Evolutionary conservation across 805 yeast genomes (phyloP), one percentile per base, ranked within the genome.

Genomic region (Lachancea nothofagi): DNA sequence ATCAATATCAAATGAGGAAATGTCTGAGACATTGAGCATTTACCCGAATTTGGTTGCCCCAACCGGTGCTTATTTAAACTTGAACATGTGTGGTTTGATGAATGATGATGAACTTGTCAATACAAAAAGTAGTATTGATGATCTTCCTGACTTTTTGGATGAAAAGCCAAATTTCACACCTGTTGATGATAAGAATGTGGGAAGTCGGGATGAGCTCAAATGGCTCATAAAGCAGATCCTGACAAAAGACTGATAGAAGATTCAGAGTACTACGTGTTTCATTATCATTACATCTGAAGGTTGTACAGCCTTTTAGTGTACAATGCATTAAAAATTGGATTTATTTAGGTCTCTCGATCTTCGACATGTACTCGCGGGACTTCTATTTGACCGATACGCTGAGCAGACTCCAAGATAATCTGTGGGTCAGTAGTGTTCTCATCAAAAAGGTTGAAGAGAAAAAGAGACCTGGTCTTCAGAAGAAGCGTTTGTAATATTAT

Each of bases 31-130:
- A 0, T 64, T 83, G 17, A 75, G 69, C 37, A 69, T 79, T 47
- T 70, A 73, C 32, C 93, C 93, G 1, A 81, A 77, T 56, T 56
- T 82, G 35, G 69, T 80, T 5, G 88, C 83, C 48, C 81, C 84
- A 3, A 67, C 74, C 46, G 86, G 87, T 5, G 75, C 87, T 2
- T 60, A 69, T 28, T 66, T 70, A 30, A 64, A 78, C 37, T 57
- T 83, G 14, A 59, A 74, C 7, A 63, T 66, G 36, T 70, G 69
- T 3, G 67, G 71, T 55, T 55, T 81, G 18, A 64, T 70, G 25
- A 81, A 82, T 57, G 89, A 82, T 53, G 83, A 71, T 40, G 62
- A 62, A 28, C 29, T 61, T 23, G 57, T 60, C 5, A 42, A 48
- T 14, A 48, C 43, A 22, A 55, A 55, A 25, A 61, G 62, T 36